Percentiles rank a stretch among this genome's conserved stretches.
phyloP scores from a whole-genome alignment of 2,329 filamentous ascomycete species.

The Gaeumannomyces sp. region DNA sequence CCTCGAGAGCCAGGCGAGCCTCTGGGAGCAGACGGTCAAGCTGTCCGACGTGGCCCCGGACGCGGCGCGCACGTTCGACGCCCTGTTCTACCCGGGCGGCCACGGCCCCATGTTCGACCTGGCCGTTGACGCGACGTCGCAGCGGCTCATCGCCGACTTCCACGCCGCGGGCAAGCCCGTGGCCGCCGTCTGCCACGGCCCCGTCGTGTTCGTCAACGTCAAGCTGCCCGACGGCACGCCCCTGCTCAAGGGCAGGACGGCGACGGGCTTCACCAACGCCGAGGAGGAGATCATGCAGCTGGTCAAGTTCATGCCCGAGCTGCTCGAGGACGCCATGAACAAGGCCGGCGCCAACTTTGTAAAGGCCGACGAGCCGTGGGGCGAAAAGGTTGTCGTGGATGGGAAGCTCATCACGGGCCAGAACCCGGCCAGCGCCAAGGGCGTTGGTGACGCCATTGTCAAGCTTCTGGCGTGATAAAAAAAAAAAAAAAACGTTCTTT shows the following conservation, averaged over 20 bases:
- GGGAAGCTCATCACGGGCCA: constrained; percentile 51
- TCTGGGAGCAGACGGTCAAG: constrained; percentile 59
- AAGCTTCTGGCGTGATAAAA: constrained; percentile 32
- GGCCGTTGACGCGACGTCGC: constrained; percentile 47
- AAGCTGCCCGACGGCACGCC: constrained; percentile 43
- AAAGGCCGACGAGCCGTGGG: constrained; percentile 47
- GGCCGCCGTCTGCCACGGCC: constrained; percentile 63
- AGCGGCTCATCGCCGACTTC: constrained; percentile 57
- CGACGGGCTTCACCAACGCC: constrained; percentile 53
- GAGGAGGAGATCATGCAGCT: constrained; percentile 45
- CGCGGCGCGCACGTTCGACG: constrained; percentile 21
- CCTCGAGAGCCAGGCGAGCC: constrained; percentile 44
- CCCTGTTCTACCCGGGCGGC: constrained; percentile 36
- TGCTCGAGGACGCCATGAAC: constrained; percentile 50
- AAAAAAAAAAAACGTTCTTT: background rate
- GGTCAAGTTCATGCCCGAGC: constrained; percentile 46
- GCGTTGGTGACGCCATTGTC: constrained; percentile 44
- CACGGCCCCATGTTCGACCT: constrained; percentile 65
- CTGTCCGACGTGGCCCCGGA: constrained; percentile 45
- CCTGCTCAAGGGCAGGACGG: constrained; percentile 48
- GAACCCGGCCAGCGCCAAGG: constrained; percentile 48
- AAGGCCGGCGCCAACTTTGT: constrained; percentile 47
- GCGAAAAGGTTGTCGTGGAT: constrained; percentile 41
- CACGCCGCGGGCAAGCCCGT: constrained; percentile 55
- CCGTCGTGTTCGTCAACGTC: constrained; percentile 55